These are phyloP conservation scores for Nepenthes mirabilis DNA, from an alignment of 148 eudicot genomes.

Conservation along the genomic window DNA sequence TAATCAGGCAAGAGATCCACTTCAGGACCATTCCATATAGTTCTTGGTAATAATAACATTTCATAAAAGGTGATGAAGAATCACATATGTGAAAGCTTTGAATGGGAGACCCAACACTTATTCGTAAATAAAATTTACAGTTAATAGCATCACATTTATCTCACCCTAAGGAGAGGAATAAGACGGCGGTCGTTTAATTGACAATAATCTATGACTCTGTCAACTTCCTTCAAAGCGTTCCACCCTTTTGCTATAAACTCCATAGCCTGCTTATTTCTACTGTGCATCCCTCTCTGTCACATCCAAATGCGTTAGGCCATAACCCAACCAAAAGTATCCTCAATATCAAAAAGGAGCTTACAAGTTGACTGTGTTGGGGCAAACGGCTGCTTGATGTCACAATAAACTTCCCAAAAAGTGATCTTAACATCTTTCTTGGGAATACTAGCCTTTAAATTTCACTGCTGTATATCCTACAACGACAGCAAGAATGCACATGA, in stretches of 20 bases:
- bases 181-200: conserved; percentile 73
- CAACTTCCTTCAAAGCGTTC: conserved; percentile 86
- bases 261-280: conserved; percentile 84
- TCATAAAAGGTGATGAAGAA: too few species aligned
- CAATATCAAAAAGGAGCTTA: conserved; percentile 9
- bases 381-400: conserved; percentile 12
- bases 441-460: too few species aligned
- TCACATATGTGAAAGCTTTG: too few species aligned
- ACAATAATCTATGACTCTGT: conserved; percentile 78
- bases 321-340: not conserved
- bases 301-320: conserved; percentile 8
- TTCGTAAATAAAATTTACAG: too few species aligned
- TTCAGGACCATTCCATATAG: too few species aligned
- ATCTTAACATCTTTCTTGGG: conserved; percentile 28
- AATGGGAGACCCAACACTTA: too few species aligned
- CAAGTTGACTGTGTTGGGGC: conserved; percentile 22
- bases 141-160: not conserved
- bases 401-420: conserved; percentile 17
- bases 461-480: too few species aligned
- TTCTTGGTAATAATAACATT: too few species aligned
- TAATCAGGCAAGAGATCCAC: too few species aligned
- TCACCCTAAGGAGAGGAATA: conserved; percentile 77
- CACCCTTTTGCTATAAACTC: conserved; percentile 87
- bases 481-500: too few species aligned
- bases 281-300: conserved; percentile 67